These are phyloP conservation scores for Sanghuangporus baumii DNA, from an alignment of 1,284 basidiomycete genomes.

Conservation along the genomic window DNA sequence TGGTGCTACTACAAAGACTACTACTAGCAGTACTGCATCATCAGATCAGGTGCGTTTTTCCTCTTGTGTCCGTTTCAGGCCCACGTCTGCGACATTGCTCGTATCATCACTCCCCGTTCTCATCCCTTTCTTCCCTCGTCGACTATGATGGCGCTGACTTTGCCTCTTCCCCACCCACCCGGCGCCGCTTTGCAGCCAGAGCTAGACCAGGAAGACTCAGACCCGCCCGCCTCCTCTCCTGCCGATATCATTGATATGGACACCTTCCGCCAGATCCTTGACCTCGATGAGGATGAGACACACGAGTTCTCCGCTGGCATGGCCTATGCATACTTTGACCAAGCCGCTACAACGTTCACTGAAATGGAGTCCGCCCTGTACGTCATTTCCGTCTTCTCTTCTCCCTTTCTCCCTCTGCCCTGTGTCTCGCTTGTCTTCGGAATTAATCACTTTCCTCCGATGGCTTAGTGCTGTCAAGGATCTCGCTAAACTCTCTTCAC, in stretches of 20 bases:
- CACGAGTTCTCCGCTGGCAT: slow-evolving; percentile 76
- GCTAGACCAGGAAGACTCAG: not conserved
- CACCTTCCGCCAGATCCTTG: slow-evolving; percentile 80
- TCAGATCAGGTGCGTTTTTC: slow-evolving; percentile 14
- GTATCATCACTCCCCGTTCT: not conserved
- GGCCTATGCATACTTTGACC: slow-evolving; percentile 76
- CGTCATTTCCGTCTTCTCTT: slow-evolving; percentile 31
- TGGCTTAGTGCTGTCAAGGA: slow-evolving; percentile 47
- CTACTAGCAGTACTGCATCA: not conserved
- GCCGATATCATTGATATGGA: slow-evolving; percentile 63
- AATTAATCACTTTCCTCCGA: slow-evolving; percentile 13
- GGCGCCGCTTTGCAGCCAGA: slow-evolving; percentile 5
- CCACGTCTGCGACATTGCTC: not conserved
- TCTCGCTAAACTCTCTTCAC: slow-evolving; percentile 59
- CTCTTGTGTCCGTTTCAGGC: not conserved
- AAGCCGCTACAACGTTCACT: slow-evolving; percentile 69
- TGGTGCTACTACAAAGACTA: not conserved
- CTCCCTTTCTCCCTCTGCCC: slow-evolving; percentile 10
- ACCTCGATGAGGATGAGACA: slow-evolving; percentile 83
- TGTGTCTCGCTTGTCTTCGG: slow-evolving; percentile 17
- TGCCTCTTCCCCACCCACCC: slow-evolving; percentile 6
- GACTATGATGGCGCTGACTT: slow-evolving; percentile 11
- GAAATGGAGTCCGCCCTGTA: slow-evolving; percentile 79
- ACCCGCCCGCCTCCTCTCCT: not conserved
- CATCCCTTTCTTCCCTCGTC: not conserved